phyloP scores from a whole-genome alignment of 352 stramenopile genomes.

The Pythium dissimile region DNA sequence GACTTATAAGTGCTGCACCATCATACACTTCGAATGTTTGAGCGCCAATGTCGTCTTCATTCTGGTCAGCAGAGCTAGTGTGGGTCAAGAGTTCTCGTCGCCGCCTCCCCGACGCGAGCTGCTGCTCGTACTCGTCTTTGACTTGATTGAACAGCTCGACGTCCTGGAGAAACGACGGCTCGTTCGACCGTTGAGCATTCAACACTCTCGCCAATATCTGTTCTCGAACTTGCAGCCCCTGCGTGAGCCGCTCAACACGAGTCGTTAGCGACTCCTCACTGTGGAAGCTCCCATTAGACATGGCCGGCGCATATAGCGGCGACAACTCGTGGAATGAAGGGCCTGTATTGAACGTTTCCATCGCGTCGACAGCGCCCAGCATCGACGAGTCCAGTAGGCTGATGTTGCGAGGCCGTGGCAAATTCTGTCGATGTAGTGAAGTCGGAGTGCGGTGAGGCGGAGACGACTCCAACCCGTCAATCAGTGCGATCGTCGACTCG shows the following conservation, averaged over 20 bases:
- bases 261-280: slow-evolving; percentile 6
- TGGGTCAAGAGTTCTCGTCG: neutral
- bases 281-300: no score
- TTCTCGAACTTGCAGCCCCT: slow-evolving; percentile 30
- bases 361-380: slow-evolving; percentile 41
- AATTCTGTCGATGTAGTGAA: neutral
- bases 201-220: slow-evolving; percentile 21
- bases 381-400: slow-evolving; percentile 43
- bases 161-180: slow-evolving; percentile 20
- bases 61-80: neutral
- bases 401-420: no score
- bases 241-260: slow-evolving; percentile 18
- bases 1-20: no score
- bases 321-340: neutral
- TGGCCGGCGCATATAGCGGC: no score
- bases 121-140: slow-evolving; percentile 29
- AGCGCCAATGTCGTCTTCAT: neutral
- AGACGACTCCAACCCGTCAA: slow-evolving; percentile 6
- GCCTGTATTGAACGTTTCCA: slow-evolving; percentile 19
- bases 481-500: slow-evolving; percentile 12
- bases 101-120: slow-evolving; percentile 19
- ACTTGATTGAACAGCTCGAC: slow-evolving; percentile 43
- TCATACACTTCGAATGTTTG: no score
- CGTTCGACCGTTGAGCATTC: neutral
- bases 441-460: neutral